Percentiles rank a stretch among this genome's conserved stretches.
Conservation (phyloP, 331 rosid genomes). For the Malus hybrid region DNA sequence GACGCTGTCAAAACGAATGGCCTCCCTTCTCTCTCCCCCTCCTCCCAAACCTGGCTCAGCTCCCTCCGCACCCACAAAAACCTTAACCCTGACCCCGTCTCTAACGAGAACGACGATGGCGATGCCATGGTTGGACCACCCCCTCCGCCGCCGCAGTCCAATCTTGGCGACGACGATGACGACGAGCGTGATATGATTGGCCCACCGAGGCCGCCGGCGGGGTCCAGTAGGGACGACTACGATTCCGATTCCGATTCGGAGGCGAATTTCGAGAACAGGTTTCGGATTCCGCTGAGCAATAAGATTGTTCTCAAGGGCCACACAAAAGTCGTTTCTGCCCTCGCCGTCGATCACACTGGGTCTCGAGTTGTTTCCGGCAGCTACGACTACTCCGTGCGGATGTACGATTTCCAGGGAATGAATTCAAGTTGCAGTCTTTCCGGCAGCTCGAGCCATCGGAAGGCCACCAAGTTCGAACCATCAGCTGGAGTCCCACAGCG, state of each 20-base stretch:
- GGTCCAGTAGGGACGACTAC: conserved; percentile 20
- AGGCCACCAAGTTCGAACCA: conserved; percentile 89
- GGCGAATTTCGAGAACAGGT: conserved; percentile 36
- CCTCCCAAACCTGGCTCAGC: conserved; percentile 64
- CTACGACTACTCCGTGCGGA: conserved; percentile 74
- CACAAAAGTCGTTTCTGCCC: conserved; percentile 86
- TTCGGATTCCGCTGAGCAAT: conserved; percentile 74
- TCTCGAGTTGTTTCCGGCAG: conserved; percentile 91
- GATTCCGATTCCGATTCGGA: conserved; percentile 35
- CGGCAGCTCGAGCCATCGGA: conserved; percentile 89
- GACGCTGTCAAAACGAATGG: conserved; percentile 3
- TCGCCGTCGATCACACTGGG: conserved; percentile 91
- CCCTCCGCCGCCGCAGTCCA: conserved; percentile 31
- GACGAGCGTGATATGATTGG: conserved; percentile 60
- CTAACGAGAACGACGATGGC: conserved; percentile 9
- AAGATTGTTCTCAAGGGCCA: conserved; percentile 94
- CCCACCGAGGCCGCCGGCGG: conserved; percentile 58
- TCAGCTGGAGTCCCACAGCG: conserved; percentile 92
- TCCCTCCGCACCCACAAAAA: conserved; percentile 52
- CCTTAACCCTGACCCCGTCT: conserved; percentile 23
- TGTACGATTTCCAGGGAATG: conserved; percentile 98
- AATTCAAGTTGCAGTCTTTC: conserved; percentile 78
- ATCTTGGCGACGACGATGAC: conserved; percentile 11
- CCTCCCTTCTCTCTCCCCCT: conserved; percentile 60
- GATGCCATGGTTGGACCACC: conserved; percentile 57